Evolutionary conservation across 2,329 filamentous ascomycete species (phyloP).

Genomic region (Phialemoniopsis sp.): DNA sequence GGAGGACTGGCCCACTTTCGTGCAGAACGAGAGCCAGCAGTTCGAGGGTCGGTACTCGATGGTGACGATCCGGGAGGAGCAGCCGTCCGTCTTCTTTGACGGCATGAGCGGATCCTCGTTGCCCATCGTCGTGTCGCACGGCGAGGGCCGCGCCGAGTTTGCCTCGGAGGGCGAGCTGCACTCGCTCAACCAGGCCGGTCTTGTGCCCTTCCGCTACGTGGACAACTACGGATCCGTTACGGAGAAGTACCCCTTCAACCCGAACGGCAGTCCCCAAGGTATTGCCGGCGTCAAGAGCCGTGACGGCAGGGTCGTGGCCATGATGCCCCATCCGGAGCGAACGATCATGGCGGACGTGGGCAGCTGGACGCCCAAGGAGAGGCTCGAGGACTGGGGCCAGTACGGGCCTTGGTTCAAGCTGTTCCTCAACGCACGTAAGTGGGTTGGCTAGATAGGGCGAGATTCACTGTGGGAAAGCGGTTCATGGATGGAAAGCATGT

Average conservation of each 20-base stretch:
- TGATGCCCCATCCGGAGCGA: conserved; percentile 95
- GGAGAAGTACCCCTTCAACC: conserved; percentile 83
- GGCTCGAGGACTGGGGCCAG: conserved; percentile 67
- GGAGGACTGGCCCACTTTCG: conserved; percentile 78
- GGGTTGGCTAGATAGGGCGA: conserved; percentile 67
- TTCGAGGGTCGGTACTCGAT: conserved; percentile 87
- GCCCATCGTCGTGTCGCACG: conserved; percentile 85
- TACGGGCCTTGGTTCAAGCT: conserved; percentile 82
- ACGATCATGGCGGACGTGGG: conserved; percentile 76
- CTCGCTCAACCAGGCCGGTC: conserved; percentile 58
- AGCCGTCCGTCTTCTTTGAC: conserved; percentile 79
- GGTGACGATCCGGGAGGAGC: conserved; percentile 59
- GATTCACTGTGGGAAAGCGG: no score
- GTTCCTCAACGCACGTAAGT: conserved; percentile 83
- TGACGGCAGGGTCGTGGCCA: conserved; percentile 76
- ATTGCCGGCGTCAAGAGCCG: conserved; percentile 75
- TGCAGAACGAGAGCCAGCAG: conserved; percentile 79
- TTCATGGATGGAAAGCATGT: neutral
- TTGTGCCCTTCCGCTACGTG: conserved; percentile 77
- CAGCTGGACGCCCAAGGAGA: conserved; percentile 63
- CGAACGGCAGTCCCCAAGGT: conserved; percentile 76
- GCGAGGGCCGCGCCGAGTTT: conserved; percentile 81
- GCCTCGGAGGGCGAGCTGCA: conserved; percentile 42
- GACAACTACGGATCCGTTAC: conserved; percentile 77
- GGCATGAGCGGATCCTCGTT: conserved; percentile 80